These are phyloP conservation scores for Hordeum vulgare DNA, from an alignment of 176 grass and related monocot genomes.

Conservation along the genomic window DNA sequence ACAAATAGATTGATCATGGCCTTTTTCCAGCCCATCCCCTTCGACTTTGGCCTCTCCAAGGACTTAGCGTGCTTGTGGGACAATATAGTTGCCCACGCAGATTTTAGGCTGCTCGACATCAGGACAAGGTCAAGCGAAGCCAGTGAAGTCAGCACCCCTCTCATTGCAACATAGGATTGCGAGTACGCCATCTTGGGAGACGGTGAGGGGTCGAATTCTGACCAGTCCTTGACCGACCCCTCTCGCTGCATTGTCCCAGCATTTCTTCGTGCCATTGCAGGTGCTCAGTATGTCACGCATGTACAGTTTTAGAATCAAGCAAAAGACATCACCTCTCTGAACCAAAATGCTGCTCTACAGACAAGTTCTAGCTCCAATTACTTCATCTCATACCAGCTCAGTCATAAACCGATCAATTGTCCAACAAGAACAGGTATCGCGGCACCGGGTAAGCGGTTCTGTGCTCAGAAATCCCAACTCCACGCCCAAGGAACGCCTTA, in stretches of 20 bases:
- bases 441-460: background rate
- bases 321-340: background rate
- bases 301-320: slow-evolving; percentile 7
- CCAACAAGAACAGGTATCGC: background rate
- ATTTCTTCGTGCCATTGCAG: slow-evolving; percentile 87
- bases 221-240: slow-evolving; percentile 57
- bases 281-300: slow-evolving; percentile 19
- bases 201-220: slow-evolving; percentile 56
- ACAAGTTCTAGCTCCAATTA: background rate
- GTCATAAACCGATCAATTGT: slow-evolving; percentile 4
- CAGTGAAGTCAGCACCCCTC: slow-evolving; percentile 52
- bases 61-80: slow-evolving; percentile 51
- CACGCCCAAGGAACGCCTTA: background rate
- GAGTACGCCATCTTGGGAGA: slow-evolving; percentile 86
- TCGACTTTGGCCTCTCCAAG: slow-evolving; percentile 61
- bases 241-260: slow-evolving; percentile 56
- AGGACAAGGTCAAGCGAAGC: slow-evolving; percentile 44
- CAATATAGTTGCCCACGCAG: slow-evolving; percentile 48
- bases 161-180: slow-evolving; percentile 57
- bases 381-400: background rate
- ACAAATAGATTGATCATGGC: slow-evolving; percentile 39
- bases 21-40: slow-evolving; percentile 64
- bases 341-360: background rate
- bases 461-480: background rate
- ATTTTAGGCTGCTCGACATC: slow-evolving; percentile 44